These are phyloP conservation scores for Globisporangium emineosum DNA, from an alignment of 352 stramenopile genomes.

Conservation along the genomic window DNA sequence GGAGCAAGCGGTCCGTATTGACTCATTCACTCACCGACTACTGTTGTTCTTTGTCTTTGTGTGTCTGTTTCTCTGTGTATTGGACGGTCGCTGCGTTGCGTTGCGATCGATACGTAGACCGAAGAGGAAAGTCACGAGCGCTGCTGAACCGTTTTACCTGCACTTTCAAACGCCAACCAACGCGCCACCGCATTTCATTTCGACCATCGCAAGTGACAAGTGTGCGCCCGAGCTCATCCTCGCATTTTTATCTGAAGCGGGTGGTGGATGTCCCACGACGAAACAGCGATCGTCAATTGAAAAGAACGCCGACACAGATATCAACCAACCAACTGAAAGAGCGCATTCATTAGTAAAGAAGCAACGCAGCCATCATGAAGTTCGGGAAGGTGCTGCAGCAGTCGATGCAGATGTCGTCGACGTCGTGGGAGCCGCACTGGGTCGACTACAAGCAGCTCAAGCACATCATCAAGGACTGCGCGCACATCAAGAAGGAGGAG, in stretches of 20 bases:
- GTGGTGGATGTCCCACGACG: background rate
- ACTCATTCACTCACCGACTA: conserved; percentile 3
- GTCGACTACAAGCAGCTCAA: conserved; percentile 89
- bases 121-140: conserved; percentile 8
- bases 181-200: background rate
- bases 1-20: background rate
- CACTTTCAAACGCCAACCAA: background rate
- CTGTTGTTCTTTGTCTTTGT: conserved; percentile 1
- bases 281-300: background rate
- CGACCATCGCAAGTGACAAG: conserved; percentile 9
- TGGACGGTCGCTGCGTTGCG: background rate
- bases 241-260: background rate
- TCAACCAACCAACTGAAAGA: too few species aligned
- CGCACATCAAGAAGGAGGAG: conserved; percentile 83
- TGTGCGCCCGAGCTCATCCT: background rate
- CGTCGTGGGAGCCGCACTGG: conserved; percentile 72
- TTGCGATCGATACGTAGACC: background rate
- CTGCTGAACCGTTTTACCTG: conserved; percentile 7
- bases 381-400: conserved; percentile 88
- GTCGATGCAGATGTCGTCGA: conserved; percentile 82
- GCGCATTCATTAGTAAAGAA: background rate
- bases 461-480: conserved; percentile 89
- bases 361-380: conserved; percentile 52
- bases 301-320: background rate
- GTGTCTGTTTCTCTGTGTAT: background rate